These are phyloP conservation scores for Babesia microti DNA, from an alignment of 169 alveolate genomes.

Conservation along the genomic window DNA sequence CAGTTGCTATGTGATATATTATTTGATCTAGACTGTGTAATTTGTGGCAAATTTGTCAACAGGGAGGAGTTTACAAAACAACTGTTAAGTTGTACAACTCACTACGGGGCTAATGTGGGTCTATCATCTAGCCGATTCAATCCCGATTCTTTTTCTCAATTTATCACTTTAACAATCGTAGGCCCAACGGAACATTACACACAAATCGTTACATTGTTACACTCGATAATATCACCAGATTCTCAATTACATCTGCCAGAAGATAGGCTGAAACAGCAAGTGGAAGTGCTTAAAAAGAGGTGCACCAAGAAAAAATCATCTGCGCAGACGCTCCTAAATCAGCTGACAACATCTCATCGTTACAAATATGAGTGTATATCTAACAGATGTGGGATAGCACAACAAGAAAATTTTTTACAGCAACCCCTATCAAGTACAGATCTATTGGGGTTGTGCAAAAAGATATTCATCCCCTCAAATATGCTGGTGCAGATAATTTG, in stretches of 20 bases:
- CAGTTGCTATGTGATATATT: constrained; percentile 38
- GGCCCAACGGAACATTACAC: constrained; percentile 37
- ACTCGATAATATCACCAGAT: constrained; percentile 16
- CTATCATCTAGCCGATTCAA: constrained; percentile 22
- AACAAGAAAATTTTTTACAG: constrained; percentile 15
- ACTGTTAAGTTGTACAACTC: constrained; percentile 34
- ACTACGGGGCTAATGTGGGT: constrained; percentile 45
- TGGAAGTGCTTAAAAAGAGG: constrained; percentile 13
- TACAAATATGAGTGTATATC: constrained; percentile 5
- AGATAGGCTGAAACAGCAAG: constrained; percentile 14
- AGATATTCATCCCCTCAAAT: constrained; percentile 12
- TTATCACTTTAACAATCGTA: constrained; percentile 20
- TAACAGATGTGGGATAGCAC: constrained; percentile 25
- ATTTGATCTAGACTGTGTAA: constrained; percentile 42
- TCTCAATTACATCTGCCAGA: constrained; percentile 13
- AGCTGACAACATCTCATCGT: constrained; percentile 14
- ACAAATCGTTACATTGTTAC: constrained; percentile 20
- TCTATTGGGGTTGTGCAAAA: constrained; percentile 8
- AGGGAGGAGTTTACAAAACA: constrained; percentile 37
- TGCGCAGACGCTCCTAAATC: constrained; percentile 17
- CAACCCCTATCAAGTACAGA: not conserved
- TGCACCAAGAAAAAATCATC: constrained; percentile 31
- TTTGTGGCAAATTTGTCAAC: constrained; percentile 14
- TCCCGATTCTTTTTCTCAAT: constrained; percentile 35
- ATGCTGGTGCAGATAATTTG: constrained; percentile 28